Evolutionary conservation across 1,284 basidiomycete species (phyloP).

Genomic region (Paramarasmius palmivorus): DNA sequence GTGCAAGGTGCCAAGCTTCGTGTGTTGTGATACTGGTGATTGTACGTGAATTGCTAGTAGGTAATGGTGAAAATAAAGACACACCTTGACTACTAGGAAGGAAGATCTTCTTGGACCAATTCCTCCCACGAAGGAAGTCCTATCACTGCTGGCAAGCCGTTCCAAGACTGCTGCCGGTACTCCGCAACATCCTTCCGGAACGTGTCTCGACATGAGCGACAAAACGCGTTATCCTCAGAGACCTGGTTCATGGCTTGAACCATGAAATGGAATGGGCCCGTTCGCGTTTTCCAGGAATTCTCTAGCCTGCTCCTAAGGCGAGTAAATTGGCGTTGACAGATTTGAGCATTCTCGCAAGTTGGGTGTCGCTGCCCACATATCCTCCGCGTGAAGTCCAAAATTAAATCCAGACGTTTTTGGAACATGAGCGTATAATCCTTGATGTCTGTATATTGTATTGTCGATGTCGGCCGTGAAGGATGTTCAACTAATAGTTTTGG

Average conservation of each 20-base stretch:
- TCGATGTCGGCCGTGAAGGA: constrained; percentile 50
- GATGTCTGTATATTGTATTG: constrained; percentile 42
- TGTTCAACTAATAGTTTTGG: constrained; percentile 52
- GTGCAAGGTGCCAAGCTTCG: constrained; percentile 55
- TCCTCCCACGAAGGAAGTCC: constrained; percentile 49
- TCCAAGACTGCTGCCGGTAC: constrained; percentile 46
- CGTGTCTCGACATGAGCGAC: constrained; percentile 41
- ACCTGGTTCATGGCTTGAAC: constrained; percentile 47
- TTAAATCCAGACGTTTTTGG: constrained; percentile 51
- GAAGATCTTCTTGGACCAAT: constrained; percentile 29
- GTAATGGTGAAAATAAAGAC: too few species aligned
- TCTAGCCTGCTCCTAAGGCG: constrained; percentile 43
- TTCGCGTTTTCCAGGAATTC: constrained; percentile 52
- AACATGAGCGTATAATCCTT: constrained; percentile 57
- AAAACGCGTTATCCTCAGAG: constrained; percentile 35
- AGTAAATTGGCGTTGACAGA: constrained; percentile 45
- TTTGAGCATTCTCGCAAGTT: constrained; percentile 25
- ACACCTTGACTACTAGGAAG: neutral
- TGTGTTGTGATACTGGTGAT: neutral
- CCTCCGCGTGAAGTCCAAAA: constrained; percentile 51
- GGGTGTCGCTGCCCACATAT: constrained; percentile 36
- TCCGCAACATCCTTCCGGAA: constrained; percentile 43
- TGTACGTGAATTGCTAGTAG: too few species aligned
- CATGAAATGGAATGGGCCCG: constrained; percentile 56
- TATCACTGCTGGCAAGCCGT: constrained; percentile 44